Conservation (phyloP, 495 filamentous ascomycete genomes). For the Pseudotulostoma volvatum region DNA sequence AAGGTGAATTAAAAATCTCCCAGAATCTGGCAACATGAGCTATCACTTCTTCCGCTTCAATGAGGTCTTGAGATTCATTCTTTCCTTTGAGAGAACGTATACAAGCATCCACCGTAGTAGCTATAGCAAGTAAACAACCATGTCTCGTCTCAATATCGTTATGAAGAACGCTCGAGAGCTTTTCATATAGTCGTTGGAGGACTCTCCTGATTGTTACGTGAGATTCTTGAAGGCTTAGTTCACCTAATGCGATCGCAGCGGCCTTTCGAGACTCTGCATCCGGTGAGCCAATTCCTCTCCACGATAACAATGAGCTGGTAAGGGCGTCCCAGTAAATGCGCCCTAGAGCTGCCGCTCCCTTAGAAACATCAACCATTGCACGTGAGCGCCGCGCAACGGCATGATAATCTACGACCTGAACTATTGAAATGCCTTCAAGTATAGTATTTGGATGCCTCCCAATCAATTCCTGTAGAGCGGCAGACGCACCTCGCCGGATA, state of each 20-base stretch:
- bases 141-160: conserved; percentile 52
- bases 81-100: not conserved
- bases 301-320: conserved; percentile 55
- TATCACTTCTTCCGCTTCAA: conserved; percentile 1
- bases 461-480: conserved; percentile 85
- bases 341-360: conserved; percentile 45
- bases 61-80: not conserved
- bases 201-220: conserved; percentile 18
- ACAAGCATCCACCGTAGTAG: conserved; percentile 24
- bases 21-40: conserved; percentile 18
- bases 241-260: conserved; percentile 53
- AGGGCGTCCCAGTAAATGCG: conserved; percentile 54
- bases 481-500: conserved; percentile 78
- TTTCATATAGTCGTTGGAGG: conserved; percentile 25
- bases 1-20: conserved; percentile 23
- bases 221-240: conserved; percentile 26
- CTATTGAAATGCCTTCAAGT: conserved; percentile 59
- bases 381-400: conserved; percentile 73
- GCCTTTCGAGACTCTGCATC: conserved; percentile 56
- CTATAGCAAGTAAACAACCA: conserved; percentile 47
- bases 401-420: conserved; percentile 86
- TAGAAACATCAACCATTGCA: conserved; percentile 60
- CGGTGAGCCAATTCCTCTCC: conserved; percentile 69
- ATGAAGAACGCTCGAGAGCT: conserved; percentile 30
- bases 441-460: conserved; percentile 81